phyloP scores from a whole-genome alignment of 768 basidiomycete genomes.

The Lentinula sp. region DNA sequence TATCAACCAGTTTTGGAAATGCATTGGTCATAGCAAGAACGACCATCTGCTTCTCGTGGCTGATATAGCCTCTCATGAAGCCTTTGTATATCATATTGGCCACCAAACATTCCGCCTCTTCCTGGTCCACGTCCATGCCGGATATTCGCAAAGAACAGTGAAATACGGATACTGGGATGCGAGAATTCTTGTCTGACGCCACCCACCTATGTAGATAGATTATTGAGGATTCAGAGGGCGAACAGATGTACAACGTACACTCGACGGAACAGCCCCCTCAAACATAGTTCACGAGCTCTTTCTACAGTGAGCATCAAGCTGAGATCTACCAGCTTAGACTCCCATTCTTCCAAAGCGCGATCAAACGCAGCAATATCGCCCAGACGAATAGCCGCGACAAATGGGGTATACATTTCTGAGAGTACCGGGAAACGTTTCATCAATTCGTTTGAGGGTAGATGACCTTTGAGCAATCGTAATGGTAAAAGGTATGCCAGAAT shows the following conservation, averaged over 20 bases:
- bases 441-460: conserved; percentile 71
- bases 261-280: conserved; percentile 75
- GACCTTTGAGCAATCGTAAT: conserved; percentile 80
- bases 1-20: conserved; percentile 71
- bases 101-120: conserved; percentile 90
- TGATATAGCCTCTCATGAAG: conserved; percentile 92
- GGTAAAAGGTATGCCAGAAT: conserved; percentile 91
- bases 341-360: conserved; percentile 60
- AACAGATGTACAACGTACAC: conserved; percentile 43
- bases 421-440: conserved; percentile 70
- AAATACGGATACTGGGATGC: conserved; percentile 80
- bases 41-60: conserved; percentile 92
- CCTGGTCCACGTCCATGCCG: conserved; percentile 61
- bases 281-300: conserved; percentile 80
- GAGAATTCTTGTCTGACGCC: conserved; percentile 60
- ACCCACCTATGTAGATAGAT: conserved; percentile 58
- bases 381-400: conserved; percentile 68
- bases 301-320: conserved; percentile 87
- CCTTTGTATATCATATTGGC: conserved; percentile 95
- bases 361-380: conserved; percentile 85
- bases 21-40: conserved; percentile 77
- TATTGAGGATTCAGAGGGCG: neutral
- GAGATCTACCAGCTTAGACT: conserved; percentile 74
- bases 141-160: conserved; percentile 68
- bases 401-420: conserved; percentile 69